A percentile compares a stretch with the other conserved stretches of the same genome.
phyloP scores from a whole-genome alignment of 768 basidiomycete species.

The Fistulinella prunicolor region DNA sequence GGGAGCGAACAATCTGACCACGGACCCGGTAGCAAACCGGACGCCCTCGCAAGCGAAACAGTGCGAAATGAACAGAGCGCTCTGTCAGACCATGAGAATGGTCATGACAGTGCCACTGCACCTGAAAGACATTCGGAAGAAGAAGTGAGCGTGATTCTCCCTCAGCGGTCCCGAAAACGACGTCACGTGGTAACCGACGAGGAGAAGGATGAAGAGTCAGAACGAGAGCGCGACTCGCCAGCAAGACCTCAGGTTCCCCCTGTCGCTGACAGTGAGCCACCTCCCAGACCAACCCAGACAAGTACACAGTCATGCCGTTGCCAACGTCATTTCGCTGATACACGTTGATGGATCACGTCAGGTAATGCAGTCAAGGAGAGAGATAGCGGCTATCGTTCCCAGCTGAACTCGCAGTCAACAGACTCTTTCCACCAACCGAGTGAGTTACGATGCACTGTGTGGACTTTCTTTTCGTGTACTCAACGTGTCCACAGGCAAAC shows the following conservation, averaged over 20 bases:
- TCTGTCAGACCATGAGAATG: constrained; percentile 7
- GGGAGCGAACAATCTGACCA: background rate
- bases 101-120: background rate
- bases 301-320: background rate
- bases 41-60: background rate
- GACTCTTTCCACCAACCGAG: background rate
- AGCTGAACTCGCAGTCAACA: background rate
- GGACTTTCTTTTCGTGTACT: background rate
- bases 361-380: constrained; percentile 6
- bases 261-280: constrained; percentile 4
- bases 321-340: background rate
- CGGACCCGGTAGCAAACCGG: background rate
- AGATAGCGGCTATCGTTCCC: background rate
- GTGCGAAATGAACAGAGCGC: background rate
- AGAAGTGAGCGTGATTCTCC: background rate
- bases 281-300: constrained; percentile 1
- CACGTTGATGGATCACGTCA: background rate
- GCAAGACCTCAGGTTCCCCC: background rate
- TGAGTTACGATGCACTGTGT: background rate
- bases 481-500: constrained; percentile 5
- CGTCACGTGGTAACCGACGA: constrained; percentile 9
- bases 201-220: constrained; percentile 10
- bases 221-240: background rate
- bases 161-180: constrained; percentile 2
- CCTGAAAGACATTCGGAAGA: constrained; percentile 4